Evolutionary conservation across 768 basidiomycete genomes (phyloP).

Genomic region (Pilatotrama ljubarskyi): DNA sequence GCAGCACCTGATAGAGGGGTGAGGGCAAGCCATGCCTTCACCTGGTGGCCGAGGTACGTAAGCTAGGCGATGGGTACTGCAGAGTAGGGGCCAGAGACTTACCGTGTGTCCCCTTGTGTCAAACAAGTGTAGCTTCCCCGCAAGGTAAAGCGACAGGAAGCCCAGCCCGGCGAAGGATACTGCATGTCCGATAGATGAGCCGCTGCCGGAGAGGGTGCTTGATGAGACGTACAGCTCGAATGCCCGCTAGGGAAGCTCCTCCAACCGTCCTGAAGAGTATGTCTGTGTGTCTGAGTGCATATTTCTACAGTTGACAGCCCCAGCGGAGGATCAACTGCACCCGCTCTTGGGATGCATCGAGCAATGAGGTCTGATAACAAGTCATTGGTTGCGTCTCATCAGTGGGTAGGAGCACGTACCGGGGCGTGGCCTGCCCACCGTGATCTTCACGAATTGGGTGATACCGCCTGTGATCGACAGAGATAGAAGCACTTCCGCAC

Average conservation of each 20-base stretch:
- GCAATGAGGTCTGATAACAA: conserved; percentile 53
- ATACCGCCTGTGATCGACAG: conserved; percentile 74
- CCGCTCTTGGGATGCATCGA: conserved; percentile 69
- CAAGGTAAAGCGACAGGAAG: conserved; percentile 84
- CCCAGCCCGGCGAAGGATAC: conserved; percentile 94
- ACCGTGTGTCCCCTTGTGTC: conserved; percentile 76
- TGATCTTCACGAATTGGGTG: conserved; percentile 84
- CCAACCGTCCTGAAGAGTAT: conserved; percentile 78
- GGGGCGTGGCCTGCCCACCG: conserved; percentile 88
- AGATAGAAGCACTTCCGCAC: conserved; percentile 61
- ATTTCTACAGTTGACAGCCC: conserved; percentile 74
- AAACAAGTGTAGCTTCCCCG: conserved; percentile 91
- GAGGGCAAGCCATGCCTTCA: conserved; percentile 82
- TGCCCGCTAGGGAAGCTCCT: conserved; percentile 93
- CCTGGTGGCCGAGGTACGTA: conserved; percentile 14
- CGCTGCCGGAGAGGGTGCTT: background rate
- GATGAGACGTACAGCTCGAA: conserved; percentile 63
- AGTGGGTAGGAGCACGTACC: conserved; percentile 42
- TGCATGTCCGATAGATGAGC: conserved; percentile 29
- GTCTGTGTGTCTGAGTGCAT: conserved; percentile 69
- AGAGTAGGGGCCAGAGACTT: conserved; percentile 23
- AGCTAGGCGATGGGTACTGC: background rate
- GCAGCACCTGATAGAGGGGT: conserved; percentile 77
- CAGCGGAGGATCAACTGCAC: conserved; percentile 65
- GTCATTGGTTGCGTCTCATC: background rate